Conservation (phyloP, 2,329 filamentous ascomycete genomes). For the Aspergillus spinulosporus region DNA sequence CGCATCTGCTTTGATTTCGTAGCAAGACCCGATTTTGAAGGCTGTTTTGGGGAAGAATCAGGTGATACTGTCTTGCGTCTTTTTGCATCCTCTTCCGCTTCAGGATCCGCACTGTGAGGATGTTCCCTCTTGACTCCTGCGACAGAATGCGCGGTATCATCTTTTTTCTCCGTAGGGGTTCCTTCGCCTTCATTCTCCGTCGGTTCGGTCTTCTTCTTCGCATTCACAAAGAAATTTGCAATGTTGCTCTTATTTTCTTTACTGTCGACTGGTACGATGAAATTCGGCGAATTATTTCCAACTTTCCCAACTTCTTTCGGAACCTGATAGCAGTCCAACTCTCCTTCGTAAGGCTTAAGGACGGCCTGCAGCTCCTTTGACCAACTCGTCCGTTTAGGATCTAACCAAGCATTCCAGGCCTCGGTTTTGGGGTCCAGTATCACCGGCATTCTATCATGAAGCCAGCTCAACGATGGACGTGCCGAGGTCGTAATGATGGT, state of each 20-base stretch:
- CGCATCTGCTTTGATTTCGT: slow-evolving; percentile 48
- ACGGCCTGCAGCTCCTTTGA: slow-evolving; percentile 72
- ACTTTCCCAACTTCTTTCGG: slow-evolving; percentile 90
- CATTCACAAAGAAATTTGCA: slow-evolving; percentile 82
- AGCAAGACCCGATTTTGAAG: slow-evolving; percentile 26
- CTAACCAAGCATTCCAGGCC: slow-evolving; percentile 72
- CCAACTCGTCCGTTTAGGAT: slow-evolving; percentile 72
- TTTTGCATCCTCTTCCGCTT: slow-evolving; percentile 24
- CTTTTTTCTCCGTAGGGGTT: slow-evolving; percentile 38
- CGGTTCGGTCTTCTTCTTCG: slow-evolving; percentile 30
- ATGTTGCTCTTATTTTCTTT: slow-evolving; percentile 91
- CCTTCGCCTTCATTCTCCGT: slow-evolving; percentile 29
- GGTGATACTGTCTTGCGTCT: slow-evolving; percentile 25
- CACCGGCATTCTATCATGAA: slow-evolving; percentile 96
- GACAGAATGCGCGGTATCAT: slow-evolving; percentile 54
- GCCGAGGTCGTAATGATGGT: slow-evolving; percentile 90
- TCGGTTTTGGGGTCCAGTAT: slow-evolving; percentile 77
- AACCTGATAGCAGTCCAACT: slow-evolving; percentile 83
- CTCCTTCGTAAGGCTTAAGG: slow-evolving; percentile 75
- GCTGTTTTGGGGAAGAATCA: slow-evolving; percentile 41
- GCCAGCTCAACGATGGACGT: slow-evolving; percentile 76
- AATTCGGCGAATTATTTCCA: slow-evolving; percentile 81
- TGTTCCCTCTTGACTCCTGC: slow-evolving; percentile 52
- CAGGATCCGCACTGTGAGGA: slow-evolving; percentile 28
- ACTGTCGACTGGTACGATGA: slow-evolving; percentile 79